Base-by-base conservation (phyloP, 495 filamentous ascomycete genomes). In the Schizothecium vesticola region DNA sequence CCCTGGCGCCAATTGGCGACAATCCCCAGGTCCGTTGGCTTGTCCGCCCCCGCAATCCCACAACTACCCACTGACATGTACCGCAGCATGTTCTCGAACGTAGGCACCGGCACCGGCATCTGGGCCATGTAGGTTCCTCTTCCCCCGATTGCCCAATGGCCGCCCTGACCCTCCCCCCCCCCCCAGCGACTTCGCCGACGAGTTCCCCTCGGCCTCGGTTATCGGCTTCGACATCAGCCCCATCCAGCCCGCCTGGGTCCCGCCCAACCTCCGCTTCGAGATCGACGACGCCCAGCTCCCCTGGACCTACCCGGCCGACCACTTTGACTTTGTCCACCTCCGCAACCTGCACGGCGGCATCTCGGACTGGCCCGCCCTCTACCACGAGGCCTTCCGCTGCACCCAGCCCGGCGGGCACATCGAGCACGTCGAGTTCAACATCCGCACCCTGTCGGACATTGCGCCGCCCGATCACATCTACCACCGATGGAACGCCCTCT, bases 171-270 rank as follows among this genome's bases (percentile, higher is more conserved):
- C 22, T 13, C 56, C 23, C n/a, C n/a, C n/a, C n/a, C n/a, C n/a
- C n/a, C n/a, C 56, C 23, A 78, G 86, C 28, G 86, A 88, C 69
- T 84, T 88, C 64, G 86, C 83, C n/a, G 86, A 89, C 63, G 71
- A 80, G 10, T 83, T 76, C 69, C 86, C 86, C 1, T 36, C 72
- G 25, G 76, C 82, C 6, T 79, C 85, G 56, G 82, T 89, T 10
- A 74, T 85, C 60, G 87, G 87, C 56, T 84, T 84, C 31, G 86
- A 88, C 67, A 78, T 89, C 60, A 83, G 81, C 22, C 78, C 82
- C 1, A 81, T 82, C 65, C 81, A 85, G 67, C 81, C 82, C 0
- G 76, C 73, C 29, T 81, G 79, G 73, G 78, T 84, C 10, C 82
- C 83, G 8, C 82, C 82, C 1, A 87, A 86, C 70, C 72, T 77